phyloP scores from a whole-genome alignment of 805 yeast genomes.

The Sugiyamaella floridensis region DNA sequence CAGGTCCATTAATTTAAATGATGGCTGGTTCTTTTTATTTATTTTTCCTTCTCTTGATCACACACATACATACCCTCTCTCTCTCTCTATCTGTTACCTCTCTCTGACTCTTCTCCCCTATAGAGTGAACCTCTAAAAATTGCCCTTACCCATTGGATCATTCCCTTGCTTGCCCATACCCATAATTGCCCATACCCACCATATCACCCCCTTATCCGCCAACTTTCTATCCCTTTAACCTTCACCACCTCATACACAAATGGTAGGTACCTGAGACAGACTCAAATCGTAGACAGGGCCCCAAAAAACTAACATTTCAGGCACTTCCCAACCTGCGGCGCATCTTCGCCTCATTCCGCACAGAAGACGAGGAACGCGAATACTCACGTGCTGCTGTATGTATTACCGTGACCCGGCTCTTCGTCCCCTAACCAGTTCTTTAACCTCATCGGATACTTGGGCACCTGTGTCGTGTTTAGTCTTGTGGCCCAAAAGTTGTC shows the following conservation, averaged over 20 bases:
- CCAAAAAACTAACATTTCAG: constrained; percentile 20
- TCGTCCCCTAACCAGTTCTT: constrained; percentile 20
- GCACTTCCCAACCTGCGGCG: constrained; percentile 69
- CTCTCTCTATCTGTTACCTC: no score
- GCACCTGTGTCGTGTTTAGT: constrained; percentile 74
- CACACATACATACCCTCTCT: not conserved
- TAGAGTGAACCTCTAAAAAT: no score
- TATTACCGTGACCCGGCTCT: not conserved
- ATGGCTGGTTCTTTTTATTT: no score
- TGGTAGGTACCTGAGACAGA: not conserved
- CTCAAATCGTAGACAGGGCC: not conserved
- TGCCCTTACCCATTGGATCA: no score
- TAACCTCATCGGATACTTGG: constrained; percentile 68
- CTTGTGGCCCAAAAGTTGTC: constrained; percentile 56
- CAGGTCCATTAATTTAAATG: no score
- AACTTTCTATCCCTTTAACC: not conserved
- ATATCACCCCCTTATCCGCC: not conserved
- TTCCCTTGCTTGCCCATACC: no score
- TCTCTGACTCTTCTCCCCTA: no score
- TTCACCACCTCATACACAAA: not conserved
- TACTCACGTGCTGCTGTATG: constrained; percentile 60
- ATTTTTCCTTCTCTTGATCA: not conserved
- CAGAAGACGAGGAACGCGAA: constrained; percentile 77
- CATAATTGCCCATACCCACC: no score
- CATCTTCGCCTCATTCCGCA: constrained; percentile 72